A percentile compares a stretch with the other conserved stretches of the same genome.
Evolutionary conservation across 1,139 yeast genomes (phyloP).

Genomic region (Saccharomyces hybrid): DNA sequence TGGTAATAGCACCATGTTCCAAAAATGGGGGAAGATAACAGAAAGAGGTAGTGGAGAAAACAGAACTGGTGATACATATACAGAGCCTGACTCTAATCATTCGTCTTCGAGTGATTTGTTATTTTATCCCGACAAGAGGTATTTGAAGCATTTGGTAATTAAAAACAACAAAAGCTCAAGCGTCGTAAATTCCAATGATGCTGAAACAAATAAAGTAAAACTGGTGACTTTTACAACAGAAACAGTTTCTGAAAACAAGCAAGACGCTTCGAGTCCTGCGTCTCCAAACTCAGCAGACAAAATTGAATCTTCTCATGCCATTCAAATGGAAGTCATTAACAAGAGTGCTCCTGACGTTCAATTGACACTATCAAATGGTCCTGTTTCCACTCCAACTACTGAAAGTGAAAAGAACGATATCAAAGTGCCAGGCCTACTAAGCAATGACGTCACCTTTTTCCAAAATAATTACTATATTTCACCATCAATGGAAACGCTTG

Average conservation of each 20-base stretch:
- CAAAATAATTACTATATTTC: conserved; percentile 83
- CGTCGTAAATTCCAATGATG: background rate
- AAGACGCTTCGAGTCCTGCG: background rate
- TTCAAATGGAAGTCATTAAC: background rate
- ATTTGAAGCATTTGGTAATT: conserved; percentile 22
- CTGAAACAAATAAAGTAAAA: background rate
- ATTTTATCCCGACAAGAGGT: conserved; percentile 27
- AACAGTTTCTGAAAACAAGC: background rate
- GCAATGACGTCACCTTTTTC: conserved; percentile 36
- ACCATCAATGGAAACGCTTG: conserved; percentile 61
- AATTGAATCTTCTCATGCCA: background rate
- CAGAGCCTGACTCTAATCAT: background rate
- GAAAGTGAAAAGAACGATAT: conserved; percentile 16
- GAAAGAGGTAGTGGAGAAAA: no score
- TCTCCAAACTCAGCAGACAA: background rate
- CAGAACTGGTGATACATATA: background rate
- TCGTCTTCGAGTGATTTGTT: conserved; percentile 14
- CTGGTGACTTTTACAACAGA: background rate
- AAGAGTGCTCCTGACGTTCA: background rate
- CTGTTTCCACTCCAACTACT: background rate
- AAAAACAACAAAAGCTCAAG: conserved; percentile 14
- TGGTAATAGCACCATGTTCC: no score
- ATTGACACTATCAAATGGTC: background rate
- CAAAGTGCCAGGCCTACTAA: background rate
- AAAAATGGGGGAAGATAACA: no score